These are phyloP conservation scores for Pythium sp. DNA, from an alignment of 352 stramenopile species.

Conservation along the genomic window DNA sequence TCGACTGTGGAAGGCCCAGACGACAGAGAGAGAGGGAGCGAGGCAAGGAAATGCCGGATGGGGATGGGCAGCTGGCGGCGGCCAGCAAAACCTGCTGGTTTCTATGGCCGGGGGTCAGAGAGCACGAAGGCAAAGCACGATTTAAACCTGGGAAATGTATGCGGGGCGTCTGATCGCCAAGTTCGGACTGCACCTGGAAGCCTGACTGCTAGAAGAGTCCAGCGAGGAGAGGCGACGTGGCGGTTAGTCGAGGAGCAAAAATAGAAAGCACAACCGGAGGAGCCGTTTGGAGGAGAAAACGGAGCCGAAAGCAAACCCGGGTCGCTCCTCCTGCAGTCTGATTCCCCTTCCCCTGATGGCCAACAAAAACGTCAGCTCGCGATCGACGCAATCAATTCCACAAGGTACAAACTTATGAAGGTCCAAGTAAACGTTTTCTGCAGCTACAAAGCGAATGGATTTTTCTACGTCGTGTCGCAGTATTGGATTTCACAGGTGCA, in stretches of 20 bases:
- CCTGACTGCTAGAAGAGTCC: neutral
- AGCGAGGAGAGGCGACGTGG: neutral
- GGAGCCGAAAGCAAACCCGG: neutral
- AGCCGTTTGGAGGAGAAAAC: neutral
- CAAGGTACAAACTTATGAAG: neutral
- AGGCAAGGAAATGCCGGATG: neutral
- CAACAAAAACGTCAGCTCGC: neutral
- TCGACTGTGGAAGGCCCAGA: neutral
- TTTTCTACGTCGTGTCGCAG: conserved; percentile 9
- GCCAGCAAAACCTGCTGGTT: neutral
- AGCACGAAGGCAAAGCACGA: neutral
- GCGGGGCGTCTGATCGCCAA: neutral
- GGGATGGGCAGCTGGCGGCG: neutral
- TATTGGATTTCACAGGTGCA: neutral
- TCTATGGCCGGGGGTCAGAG: neutral
- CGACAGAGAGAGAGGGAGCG: neutral
- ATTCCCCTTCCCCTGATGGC: neutral
- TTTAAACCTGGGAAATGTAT: neutral
- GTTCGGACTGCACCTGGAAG: neutral
- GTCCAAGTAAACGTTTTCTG: neutral
- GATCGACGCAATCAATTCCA: neutral
- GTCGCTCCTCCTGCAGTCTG: neutral
- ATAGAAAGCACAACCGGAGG: neutral
- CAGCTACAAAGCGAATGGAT: neutral
- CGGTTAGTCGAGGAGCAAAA: neutral